phyloP scores from a whole-genome alignment of 495 filamentous ascomycete species.

The Podospora fimiseda region DNA sequence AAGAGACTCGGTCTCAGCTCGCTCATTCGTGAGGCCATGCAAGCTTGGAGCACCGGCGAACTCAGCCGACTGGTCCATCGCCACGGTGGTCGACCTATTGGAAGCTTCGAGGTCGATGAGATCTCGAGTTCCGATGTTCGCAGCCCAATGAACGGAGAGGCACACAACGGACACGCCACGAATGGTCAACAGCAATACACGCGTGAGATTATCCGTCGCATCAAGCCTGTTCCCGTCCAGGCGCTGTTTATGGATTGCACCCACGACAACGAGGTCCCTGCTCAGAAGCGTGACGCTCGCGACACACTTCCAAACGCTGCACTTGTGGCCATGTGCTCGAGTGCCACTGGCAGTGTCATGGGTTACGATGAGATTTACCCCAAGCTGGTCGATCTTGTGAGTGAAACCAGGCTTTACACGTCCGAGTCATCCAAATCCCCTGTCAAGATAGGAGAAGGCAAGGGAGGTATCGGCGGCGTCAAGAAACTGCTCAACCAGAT shows the following conservation, averaged over 20 bases:
- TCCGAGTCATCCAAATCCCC: conserved; percentile 59
- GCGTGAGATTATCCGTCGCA: conserved; percentile 59
- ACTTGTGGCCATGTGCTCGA: conserved; percentile 90
- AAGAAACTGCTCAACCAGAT: conserved; percentile 90
- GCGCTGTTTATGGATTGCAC: conserved; percentile 99
- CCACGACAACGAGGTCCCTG: conserved; percentile 94
- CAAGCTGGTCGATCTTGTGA: conserved; percentile 79
- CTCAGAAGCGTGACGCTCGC: conserved; percentile 89
- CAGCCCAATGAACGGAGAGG: conserved; percentile 23
- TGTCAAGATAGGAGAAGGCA: conserved; percentile 54
- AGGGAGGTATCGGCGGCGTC: conserved; percentile 77
- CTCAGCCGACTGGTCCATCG: conserved; percentile 88
- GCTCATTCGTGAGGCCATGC: conserved; percentile 95
- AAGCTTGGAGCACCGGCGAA: conserved; percentile 92
- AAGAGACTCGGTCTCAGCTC: conserved; percentile 84
- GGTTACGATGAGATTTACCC: conserved; percentile 99
- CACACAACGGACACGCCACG: conserved; percentile 1
- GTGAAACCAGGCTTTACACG: conserved; percentile 75
- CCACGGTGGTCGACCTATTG: conserved; percentile 89
- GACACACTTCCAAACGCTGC: conserved; percentile 96
- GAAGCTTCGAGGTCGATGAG: conserved; percentile 85
- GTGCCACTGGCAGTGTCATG: conserved; percentile 90
- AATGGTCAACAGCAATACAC: conserved; percentile 15
- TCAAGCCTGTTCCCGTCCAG: conserved; percentile 76
- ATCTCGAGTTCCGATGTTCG: conserved; percentile 34